Base-by-base conservation (phyloP, 495 filamentous ascomycete species). In the Neurospora intermedia region DNA sequence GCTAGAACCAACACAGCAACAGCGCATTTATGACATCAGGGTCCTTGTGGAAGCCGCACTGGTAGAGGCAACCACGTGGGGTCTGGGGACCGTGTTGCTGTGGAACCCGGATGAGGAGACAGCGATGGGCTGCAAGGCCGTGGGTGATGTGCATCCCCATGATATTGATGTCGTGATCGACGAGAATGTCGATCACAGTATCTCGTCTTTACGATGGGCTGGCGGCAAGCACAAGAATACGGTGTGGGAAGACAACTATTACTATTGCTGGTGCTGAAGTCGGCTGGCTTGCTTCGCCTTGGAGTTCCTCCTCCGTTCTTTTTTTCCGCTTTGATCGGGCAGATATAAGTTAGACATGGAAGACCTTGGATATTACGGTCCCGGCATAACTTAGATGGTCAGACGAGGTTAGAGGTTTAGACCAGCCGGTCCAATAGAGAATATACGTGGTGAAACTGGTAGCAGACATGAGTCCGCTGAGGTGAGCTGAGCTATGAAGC, bases 241-340 rank as follows among this genome's bases (percentile, higher is more conserved):
- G 48, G 89, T 92, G 70, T 98, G 94, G 94, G 81, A 93, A 70
- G 86, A 86, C 74, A 95, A 95, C 78, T 92, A 96, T 84, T 96
- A 94, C 83, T 97, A 90, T 82, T 91, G 89, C 69, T 97, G 94
- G 94, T 95, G 92, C 79, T 97, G 72, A 78, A 80, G 27, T 18
- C 27, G 15, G 54, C 27, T 66, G 23, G 54, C 54, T 18, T 66
- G 15, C 23, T 35, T 66, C 48, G 7, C 27, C 54, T 16, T 35
- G 54, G 27, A 38, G 16, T 40, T 46, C n/a, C 43, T n/a, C 6
- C 11, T 3, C 11, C 6, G 35, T 59, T n/a, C 11, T 38, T 39
- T 20, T 20, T 16, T 6, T 6, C 6, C 48, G 48, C 10, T 70
- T 15, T 70, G 42, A 7, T 45, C 16, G 2, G 1, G 27, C 27